Evolutionary conservation across 2,329 filamentous ascomycete species (phyloP).

Genomic region (Pseudocercospora pini-densiflorae): DNA sequence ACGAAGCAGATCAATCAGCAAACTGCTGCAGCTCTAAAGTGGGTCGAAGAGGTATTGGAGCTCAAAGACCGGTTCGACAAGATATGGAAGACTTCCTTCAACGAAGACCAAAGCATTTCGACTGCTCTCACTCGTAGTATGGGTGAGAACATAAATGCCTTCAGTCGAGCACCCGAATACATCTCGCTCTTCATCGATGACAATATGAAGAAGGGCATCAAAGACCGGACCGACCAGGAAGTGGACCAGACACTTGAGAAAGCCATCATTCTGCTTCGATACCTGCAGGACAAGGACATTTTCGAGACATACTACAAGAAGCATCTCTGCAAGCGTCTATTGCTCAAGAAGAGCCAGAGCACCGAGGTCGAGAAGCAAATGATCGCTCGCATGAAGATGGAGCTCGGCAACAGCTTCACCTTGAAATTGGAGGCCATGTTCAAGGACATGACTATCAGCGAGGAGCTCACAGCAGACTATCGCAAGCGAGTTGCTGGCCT

Average conservation of each 20-base stretch:
- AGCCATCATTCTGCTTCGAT: slow-evolving; percentile 84
- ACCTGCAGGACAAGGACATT: slow-evolving; percentile 88
- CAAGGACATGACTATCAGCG: slow-evolving; percentile 88
- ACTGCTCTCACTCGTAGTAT: slow-evolving; percentile 86
- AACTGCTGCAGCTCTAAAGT: slow-evolving; percentile 85
- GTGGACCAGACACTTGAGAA: slow-evolving; percentile 85
- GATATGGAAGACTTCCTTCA: slow-evolving; percentile 75
- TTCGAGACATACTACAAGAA: slow-evolving; percentile 99
- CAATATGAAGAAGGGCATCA: slow-evolving; percentile 90
- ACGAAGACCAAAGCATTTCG: slow-evolving; percentile 75
- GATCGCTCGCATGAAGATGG: slow-evolving; percentile 95
- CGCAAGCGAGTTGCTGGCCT: slow-evolving; percentile 68
- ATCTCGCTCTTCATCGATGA: slow-evolving; percentile 97
- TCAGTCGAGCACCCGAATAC: slow-evolving; percentile 82
- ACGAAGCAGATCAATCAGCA: slow-evolving; percentile 67
- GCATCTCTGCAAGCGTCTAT: slow-evolving; percentile 82
- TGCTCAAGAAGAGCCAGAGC: slow-evolving; percentile 88
- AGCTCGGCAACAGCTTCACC: slow-evolving; percentile 93
- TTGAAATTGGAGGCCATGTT: slow-evolving; percentile 96
- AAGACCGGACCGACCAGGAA: slow-evolving; percentile 88
- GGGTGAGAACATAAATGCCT: slow-evolving; percentile 89
- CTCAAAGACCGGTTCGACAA: slow-evolving; percentile 90
- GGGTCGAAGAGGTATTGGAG: slow-evolving; percentile 87
- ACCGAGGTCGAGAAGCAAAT: slow-evolving; percentile 94
- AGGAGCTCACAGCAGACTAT: slow-evolving; percentile 79